Conservation (phyloP, 192 early-diverging fungal species). For the Pilaira anomala region DNA sequence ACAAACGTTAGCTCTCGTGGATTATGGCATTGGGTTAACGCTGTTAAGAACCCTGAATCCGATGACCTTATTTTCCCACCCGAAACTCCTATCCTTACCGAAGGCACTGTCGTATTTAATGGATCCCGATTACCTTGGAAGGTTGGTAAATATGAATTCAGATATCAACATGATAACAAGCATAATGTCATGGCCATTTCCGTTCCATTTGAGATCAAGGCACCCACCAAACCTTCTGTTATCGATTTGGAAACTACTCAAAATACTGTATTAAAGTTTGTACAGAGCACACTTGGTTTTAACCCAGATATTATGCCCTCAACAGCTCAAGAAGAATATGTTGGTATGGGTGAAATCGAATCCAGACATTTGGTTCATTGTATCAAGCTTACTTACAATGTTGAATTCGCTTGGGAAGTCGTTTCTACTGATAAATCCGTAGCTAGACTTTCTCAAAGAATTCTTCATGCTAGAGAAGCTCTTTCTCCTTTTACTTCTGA, state of each 20-base stretch:
- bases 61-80: constrained; percentile 12
- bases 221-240: constrained; percentile 18
- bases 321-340: constrained; percentile 48
- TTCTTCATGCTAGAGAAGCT: constrained; percentile 23
- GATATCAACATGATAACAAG: constrained; percentile 86
- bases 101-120: constrained; percentile 62
- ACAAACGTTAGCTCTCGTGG: constrained; percentile 75
- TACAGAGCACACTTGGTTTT: constrained; percentile 45
- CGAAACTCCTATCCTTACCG: constrained; percentile 17
- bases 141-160: constrained; percentile 84
- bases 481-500: constrained; percentile 24
- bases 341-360: constrained; percentile 56
- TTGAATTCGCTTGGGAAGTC: constrained; percentile 87
- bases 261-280: constrained; percentile 37
- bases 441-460: constrained; percentile 44
- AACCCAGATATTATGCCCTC: constrained; percentile 45
- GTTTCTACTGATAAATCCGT: constrained; percentile 51
- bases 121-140: constrained; percentile 77
- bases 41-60: neutral
- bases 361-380: constrained; percentile 76
- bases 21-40: constrained; percentile 57
- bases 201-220: constrained; percentile 74
- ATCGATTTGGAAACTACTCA: constrained; percentile 36
- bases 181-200: constrained; percentile 79
- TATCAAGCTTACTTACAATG: constrained; percentile 76